These are phyloP conservation scores for Orbilia quercus DNA, from an alignment of 2,329 filamentous ascomycete species.

Conservation along the genomic window DNA sequence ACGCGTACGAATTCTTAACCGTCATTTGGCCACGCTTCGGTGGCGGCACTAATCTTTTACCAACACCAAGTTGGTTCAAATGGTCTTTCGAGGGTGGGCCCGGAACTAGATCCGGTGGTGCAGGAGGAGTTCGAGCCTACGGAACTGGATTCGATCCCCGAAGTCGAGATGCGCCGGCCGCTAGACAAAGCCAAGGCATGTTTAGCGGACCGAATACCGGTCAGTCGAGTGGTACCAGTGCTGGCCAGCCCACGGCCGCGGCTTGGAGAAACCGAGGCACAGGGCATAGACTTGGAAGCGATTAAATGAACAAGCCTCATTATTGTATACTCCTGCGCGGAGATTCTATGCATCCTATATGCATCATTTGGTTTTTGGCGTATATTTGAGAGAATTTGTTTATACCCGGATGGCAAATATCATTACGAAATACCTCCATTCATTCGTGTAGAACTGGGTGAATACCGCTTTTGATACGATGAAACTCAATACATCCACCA, in stretches of 20 bases:
- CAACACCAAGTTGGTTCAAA: conserved; percentile 78
- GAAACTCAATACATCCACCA: background rate
- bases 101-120: conserved; percentile 66
- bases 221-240: conserved; percentile 62
- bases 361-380: conserved; percentile 4
- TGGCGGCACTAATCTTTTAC: conserved; percentile 79
- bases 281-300: conserved; percentile 71
- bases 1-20: conserved; percentile 89
- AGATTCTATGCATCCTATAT: background rate
- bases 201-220: conserved; percentile 57
- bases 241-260: conserved; percentile 69
- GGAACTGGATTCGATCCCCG: conserved; percentile 58
- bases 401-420: conserved; percentile 13
- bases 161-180: conserved; percentile 64
- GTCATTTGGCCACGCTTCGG: conserved; percentile 84
- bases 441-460: no score
- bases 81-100: conserved; percentile 74
- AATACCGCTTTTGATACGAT: no score
- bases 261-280: conserved; percentile 73
- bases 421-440: no score
- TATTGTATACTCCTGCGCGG: no score
- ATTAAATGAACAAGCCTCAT: no score
- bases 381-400: conserved; percentile 13
- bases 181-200: conserved; percentile 58
- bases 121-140: conserved; percentile 49